Evolutionary conservation across 345 rosid species (phyloP).

Genomic region (Psidium friedrichsthalianum): DNA sequence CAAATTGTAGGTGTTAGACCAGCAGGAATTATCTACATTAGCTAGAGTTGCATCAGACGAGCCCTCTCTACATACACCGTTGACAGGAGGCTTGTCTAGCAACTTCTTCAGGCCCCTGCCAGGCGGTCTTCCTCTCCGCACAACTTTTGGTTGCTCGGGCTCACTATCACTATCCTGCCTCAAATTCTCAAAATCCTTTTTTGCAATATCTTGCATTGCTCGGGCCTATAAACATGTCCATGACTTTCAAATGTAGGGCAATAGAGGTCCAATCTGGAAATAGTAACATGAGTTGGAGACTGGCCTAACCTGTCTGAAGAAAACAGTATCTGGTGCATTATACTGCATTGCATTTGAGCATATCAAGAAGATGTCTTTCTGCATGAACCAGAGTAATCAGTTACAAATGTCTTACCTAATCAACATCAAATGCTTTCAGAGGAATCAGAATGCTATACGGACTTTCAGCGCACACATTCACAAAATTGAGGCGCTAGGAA

Average conservation of each 20-base stretch:
- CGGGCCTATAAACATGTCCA: slow-evolving; percentile 49
- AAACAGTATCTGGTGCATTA: slow-evolving; percentile 87
- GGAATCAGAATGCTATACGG: background rate
- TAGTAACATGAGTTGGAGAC: background rate
- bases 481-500: background rate
- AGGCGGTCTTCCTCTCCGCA: slow-evolving; percentile 67
- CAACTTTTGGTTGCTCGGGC: slow-evolving; percentile 43
- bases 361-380: slow-evolving; percentile 75
- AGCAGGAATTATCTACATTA: slow-evolving; percentile 39
- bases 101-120: slow-evolving; percentile 47
- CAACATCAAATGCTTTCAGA: slow-evolving; percentile 1
- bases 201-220: slow-evolving; percentile 82
- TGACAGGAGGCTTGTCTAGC: slow-evolving; percentile 41
- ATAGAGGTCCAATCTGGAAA: background rate
- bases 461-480: background rate
- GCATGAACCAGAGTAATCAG: slow-evolving; percentile 16
- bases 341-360: slow-evolving; percentile 95
- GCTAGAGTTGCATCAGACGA: slow-evolving; percentile 59
- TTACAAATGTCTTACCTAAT: background rate
- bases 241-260: background rate
- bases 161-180: slow-evolving; percentile 89
- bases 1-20: slow-evolving; percentile 46
- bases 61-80: slow-evolving; percentile 47
- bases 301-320: slow-evolving; percentile 72
- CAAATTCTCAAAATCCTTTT: slow-evolving; percentile 82